phyloP scores from a whole-genome alignment of 2,329 filamentous ascomycete species.

The Lecanosticta acicola region DNA sequence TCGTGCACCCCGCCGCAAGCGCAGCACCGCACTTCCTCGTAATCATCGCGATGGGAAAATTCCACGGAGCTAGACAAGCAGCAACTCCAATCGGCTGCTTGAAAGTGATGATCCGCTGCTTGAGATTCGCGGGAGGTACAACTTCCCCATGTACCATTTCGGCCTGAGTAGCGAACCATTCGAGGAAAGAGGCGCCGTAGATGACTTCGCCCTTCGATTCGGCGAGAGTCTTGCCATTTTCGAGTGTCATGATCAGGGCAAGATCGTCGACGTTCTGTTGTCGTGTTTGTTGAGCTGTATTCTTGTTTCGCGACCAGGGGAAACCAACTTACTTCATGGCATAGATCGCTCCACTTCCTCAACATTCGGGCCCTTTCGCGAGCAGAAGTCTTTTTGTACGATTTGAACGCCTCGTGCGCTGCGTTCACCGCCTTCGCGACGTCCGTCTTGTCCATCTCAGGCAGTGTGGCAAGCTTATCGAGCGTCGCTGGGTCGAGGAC shows the following conservation, averaged over 20 bases:
- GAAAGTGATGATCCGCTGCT: constrained; percentile 23
- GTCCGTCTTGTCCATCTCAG: constrained; percentile 22
- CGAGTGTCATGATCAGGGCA: constrained; percentile 28
- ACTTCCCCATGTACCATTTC: constrained; percentile 23
- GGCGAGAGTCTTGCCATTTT: constrained; percentile 31
- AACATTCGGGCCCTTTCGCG: constrained; percentile 23
- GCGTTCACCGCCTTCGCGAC: constrained; percentile 18
- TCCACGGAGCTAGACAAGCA: constrained; percentile 29
- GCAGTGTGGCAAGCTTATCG: constrained; percentile 19
- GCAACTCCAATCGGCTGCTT: constrained; percentile 29
- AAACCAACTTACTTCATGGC: constrained; percentile 9
- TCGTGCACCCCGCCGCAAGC: constrained; percentile 33
- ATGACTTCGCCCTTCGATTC: constrained; percentile 30
- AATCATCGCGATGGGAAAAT: constrained; percentile 37
- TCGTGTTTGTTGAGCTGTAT: background rate
- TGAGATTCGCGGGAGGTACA: constrained; percentile 19
- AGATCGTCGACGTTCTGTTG: constrained; percentile 27
- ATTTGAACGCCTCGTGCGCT: constrained; percentile 20
- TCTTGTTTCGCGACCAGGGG: background rate
- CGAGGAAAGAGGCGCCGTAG: constrained; percentile 29
- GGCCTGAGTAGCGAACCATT: constrained; percentile 31
- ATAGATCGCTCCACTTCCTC: constrained; percentile 28
- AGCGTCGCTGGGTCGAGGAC: constrained; percentile 23
- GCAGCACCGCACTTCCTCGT: constrained; percentile 30
- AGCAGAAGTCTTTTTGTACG: constrained; percentile 21